phyloP scores from a whole-genome alignment of 1,284 basidiomycete genomes.

The Ustilago vetiveriae region DNA sequence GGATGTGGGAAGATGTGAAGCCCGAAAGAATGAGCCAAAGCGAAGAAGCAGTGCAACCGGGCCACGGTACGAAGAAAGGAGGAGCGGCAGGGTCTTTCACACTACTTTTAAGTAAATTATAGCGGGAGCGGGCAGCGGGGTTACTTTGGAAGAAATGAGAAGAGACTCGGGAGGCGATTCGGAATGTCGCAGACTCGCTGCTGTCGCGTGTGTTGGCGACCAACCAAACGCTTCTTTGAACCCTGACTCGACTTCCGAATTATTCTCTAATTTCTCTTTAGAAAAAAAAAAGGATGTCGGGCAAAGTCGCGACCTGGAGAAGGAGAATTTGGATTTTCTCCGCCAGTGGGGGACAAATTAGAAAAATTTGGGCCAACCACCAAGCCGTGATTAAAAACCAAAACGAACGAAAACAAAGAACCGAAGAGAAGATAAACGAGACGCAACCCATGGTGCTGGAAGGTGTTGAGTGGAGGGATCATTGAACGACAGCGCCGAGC shows the following conservation, averaged over 20 bases:
- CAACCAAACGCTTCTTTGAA: not conserved
- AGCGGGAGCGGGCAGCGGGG: not conserved
- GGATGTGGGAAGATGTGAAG: not conserved
- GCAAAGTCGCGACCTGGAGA: slow-evolving; percentile 12
- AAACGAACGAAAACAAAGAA: too few relatives aligned
- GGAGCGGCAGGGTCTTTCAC: not conserved
- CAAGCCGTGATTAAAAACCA: too few relatives aligned
- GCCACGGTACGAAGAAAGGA: not conserved
- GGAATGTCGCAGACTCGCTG: not conserved
- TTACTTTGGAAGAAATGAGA: not conserved
- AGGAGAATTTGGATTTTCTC: too few relatives aligned
- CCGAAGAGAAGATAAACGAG: too few relatives aligned
- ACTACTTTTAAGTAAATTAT: too few relatives aligned
- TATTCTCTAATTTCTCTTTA: not conserved
- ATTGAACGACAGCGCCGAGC: too few relatives aligned
- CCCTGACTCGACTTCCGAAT: slow-evolving; percentile 8
- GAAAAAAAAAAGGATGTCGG: slow-evolving; percentile 1
- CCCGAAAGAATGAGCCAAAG: not conserved
- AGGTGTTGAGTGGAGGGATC: too few relatives aligned
- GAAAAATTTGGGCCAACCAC: too few relatives aligned
- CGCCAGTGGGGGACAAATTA: too few relatives aligned
- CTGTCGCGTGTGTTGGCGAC: not conserved
- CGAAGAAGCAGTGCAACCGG: not conserved
- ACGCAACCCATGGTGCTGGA: too few relatives aligned
- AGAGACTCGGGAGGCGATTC: slow-evolving; percentile 1